These are phyloP conservation scores for Meredithiella fracta DNA, from an alignment of 2,329 filamentous ascomycete genomes.

Conservation along the genomic window DNA sequence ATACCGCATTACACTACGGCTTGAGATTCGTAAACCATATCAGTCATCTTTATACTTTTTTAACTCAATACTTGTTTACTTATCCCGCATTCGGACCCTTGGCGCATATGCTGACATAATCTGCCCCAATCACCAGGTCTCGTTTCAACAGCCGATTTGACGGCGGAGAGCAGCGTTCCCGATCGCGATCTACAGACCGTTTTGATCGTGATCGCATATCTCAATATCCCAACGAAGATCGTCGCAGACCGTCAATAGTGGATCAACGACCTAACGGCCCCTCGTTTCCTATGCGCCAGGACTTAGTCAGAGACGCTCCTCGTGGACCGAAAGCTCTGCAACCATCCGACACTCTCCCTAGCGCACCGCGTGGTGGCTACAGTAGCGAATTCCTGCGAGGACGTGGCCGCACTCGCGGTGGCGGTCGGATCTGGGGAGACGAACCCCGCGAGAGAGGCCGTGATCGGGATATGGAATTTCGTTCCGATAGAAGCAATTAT, in stretches of 20 bases:
- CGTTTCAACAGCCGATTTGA: slow-evolving; percentile 46
- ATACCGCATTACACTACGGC: no score
- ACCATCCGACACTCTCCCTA: slow-evolving; percentile 46
- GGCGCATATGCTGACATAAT: slow-evolving; percentile 1
- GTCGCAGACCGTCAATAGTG: slow-evolving; percentile 44
- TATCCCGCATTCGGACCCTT: not conserved
- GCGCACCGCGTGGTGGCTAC: slow-evolving; percentile 51
- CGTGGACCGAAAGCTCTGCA: slow-evolving; percentile 60
- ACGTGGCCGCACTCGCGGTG: slow-evolving; percentile 36
- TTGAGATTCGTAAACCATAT: no score
- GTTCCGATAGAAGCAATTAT: slow-evolving; percentile 33
- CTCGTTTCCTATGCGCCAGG: slow-evolving; percentile 45
- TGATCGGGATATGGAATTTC: slow-evolving; percentile 43
- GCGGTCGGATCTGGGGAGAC: slow-evolving; percentile 40
- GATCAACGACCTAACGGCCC: slow-evolving; percentile 31
- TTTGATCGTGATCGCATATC: slow-evolving; percentile 35
- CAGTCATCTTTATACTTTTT: no score
- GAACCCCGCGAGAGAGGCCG: slow-evolving; percentile 45
- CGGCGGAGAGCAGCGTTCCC: slow-evolving; percentile 37
- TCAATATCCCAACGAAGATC: slow-evolving; percentile 46
- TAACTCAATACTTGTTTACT: no score
- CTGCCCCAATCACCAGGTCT: slow-evolving; percentile 22
- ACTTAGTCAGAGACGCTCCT: slow-evolving; percentile 47
- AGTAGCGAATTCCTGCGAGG: slow-evolving; percentile 43
- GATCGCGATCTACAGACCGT: slow-evolving; percentile 52